Evolutionary conservation across 441 rosid species (phyloP), one percentile per base, ranked within the genome.

Genomic region (Pelargonium fulgidum): DNA sequence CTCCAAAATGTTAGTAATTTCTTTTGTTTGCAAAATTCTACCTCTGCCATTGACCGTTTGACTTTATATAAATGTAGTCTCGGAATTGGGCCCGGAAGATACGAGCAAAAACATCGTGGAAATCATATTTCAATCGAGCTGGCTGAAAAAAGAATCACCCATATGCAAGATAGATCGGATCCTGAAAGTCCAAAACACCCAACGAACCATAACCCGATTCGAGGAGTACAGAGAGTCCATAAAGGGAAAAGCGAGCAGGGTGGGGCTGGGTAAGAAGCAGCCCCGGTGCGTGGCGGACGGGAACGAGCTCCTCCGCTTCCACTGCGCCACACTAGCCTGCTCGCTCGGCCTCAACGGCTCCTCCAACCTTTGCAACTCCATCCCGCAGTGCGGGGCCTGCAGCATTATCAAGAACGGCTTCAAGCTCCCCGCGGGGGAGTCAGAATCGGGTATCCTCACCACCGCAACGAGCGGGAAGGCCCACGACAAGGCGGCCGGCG

Each of bases 51-150:
- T n/a, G n/a, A n/a, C n/a, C n/a, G n/a, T n/a, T n/a, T n/a, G 10
- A 45, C 12, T 45, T 7, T 9, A 7, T 7, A 45, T 9, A 64
- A 14, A 39, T 22, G 54, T 83, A 89, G 90, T 89, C 12, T 89
- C 95, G 26, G 92, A 89, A 73, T 76, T 89, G 65, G 83, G 86
- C 52, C 81, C 85, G 4, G 87, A 84, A 65, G 95, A 87, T 69
- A 87, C 92, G 63, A 87, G 92, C 89, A 87, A 87, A 87, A 85
- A 89, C 85, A 89, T 89, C 73, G 90, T 85, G 69, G 92, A 89
- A 74, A 89, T 89, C 81, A 89, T 89, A 75, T 89, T 89, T 82
- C 89, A 89, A 50, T 89, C 95, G 66, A 89, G 95, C 82, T 85
- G 92, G 95, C 73, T 89, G 54, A 87, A 83, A 79, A 83, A 83